Percentiles rank a stretch among this genome's conserved stretches.
Conservation (phyloP, 2,329 filamentous ascomycete genomes). For the Ascochyta rabiei region DNA sequence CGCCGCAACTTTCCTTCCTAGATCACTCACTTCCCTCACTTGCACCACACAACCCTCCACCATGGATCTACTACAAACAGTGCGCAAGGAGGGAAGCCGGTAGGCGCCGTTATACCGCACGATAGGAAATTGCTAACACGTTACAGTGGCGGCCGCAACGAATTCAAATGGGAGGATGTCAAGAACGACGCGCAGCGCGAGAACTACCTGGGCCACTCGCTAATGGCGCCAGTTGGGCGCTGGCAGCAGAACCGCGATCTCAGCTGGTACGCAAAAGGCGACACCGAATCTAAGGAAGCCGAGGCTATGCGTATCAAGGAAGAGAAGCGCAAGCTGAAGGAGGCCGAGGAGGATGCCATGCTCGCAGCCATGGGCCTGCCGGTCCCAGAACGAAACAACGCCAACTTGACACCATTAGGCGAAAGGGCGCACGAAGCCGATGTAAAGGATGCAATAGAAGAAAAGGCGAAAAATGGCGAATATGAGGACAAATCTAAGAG, state of each 20-base stretch:
- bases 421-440: conserved; percentile 58
- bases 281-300: conserved; percentile 63
- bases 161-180: conserved; percentile 97
- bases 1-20: conserved; percentile 27
- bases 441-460: conserved; percentile 61
- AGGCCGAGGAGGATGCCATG: conserved; percentile 92
- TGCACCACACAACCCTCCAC: conserved; percentile 25
- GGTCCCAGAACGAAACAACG: conserved; percentile 69
- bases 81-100: conserved; percentile 87
- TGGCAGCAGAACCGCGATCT: conserved; percentile 83
- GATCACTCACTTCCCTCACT: conserved; percentile 2
- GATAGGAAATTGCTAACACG: neutral
- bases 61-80: conserved; percentile 93
- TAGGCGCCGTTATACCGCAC: conserved; percentile 39
- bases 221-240: conserved; percentile 89
- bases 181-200: conserved; percentile 86
- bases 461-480: conserved; percentile 51
- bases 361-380: conserved; percentile 81
- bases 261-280: conserved; percentile 67
- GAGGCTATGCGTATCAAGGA: conserved; percentile 64
- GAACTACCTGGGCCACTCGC: conserved; percentile 85
- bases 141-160: conserved; percentile 76
- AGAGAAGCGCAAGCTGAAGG: conserved; percentile 82
- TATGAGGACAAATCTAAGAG: conserved; percentile 25
- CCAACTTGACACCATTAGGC: conserved; percentile 65